Evolutionary conservation across 129 eudicot species (phyloP), one percentile per base, ranked within the genome.

Genomic region (Escallonia herrerae): DNA sequence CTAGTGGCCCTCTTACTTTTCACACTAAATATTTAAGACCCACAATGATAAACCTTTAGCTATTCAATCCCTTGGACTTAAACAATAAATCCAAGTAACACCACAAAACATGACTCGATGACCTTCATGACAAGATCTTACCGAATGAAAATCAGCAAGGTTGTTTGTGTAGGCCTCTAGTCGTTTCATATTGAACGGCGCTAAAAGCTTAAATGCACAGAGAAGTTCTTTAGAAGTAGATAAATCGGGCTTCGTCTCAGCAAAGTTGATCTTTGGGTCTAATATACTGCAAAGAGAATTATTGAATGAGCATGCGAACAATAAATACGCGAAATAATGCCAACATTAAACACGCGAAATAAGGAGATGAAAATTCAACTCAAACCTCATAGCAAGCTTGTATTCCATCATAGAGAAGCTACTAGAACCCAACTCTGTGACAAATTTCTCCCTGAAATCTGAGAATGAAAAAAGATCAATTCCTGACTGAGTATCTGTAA

Each of bases 321-420:
- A 54, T 14, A 45, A 14, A 69, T 46, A 56, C 15, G 14, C 13
- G 0, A 45, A 37, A 43, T 63, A 49, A 39, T 22, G 33, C 33
- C 33, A 22, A 57, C 8, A 47, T 49, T 14, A 45, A 14, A 69
- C 52, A 56, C 15, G n/a, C 13, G 0, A 45, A 37, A 43, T 63
- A 49, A 43, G 58, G 61, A 63, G 53, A 40, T 64, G 42, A 45
- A 61, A 43, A 41, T 65, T 59, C 43, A 8, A 58, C 47, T 49
- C 81, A 6, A 45, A 93, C 99, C 97, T 89, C 95, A 89, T 82
- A 15, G 99, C 99, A 70, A 94, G 99, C 80, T 94, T 84, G 83
- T 84, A 86, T 22, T 89, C 90, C 97, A 94, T 94, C 49, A 84
- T 40, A 58, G 81, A 81, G 67, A 86, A 94, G 66, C 76, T 76